Evolutionary conservation across 1,284 basidiomycete genomes (phyloP), one percentile per base, ranked within the genome.

Genomic region (Naganishia cerealis): DNA sequence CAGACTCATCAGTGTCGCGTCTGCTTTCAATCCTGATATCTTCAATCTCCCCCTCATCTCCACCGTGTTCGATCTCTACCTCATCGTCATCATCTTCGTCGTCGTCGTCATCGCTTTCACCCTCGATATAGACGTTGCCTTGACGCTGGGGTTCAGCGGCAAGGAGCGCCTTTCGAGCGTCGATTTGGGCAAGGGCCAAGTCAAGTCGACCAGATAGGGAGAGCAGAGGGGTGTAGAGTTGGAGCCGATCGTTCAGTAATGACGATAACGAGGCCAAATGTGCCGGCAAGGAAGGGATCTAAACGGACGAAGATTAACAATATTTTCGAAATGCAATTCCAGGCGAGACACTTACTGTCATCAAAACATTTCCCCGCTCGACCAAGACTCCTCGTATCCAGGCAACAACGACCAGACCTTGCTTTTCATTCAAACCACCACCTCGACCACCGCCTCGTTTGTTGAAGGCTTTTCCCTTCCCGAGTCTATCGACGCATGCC

Each of bases 141-240:
- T 66, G 56, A 53, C 65, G 59, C 21, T 67, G 62, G 13, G 70
- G 67, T 40, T 66, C 55, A 12, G 67, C 59, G 21, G 67, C 58
- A 5, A 61, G 57, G 38, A 71, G 61, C 42, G 66, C 57, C 61
- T 68, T 67, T 36, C 83, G 87, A 81, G 94, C 86, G 78, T 94
- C 90, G 72, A 97, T 92, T 80, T 98, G 95, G 9, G 92, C 90
- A 53, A 98, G 85, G 3, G 96, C 92, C 81, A 95, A 90, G 76
- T 97, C 95, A 26, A 98, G 84, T 68, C 93, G 87, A 16, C 95
- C 95, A 68, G 88, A 91, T 52, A 99, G 84, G 2, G 90, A 87
- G 9, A 95, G 82, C 16, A 99, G 83, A 66, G 88, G 91, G 72
- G 94, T 89, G 74, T 96, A 91, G 39, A 96, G 82, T 42, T 89